Conservation (phyloP, 2,329 filamentous ascomycete species). For the Talaromyces albobiverticillius region DNA sequence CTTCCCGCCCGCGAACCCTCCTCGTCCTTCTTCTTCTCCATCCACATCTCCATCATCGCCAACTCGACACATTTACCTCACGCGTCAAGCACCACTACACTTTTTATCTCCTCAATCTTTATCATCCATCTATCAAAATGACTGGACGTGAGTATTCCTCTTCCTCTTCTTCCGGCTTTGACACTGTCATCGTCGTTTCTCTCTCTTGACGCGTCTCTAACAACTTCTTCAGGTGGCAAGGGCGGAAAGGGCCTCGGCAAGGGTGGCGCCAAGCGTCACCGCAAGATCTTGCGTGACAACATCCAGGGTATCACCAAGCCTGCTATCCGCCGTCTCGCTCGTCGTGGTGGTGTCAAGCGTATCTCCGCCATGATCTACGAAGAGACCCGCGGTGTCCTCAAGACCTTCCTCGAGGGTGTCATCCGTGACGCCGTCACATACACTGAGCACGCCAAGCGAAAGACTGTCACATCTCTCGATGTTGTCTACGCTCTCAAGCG, state of each 20-base stretch:
- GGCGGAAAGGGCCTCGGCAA: constrained; percentile 97
- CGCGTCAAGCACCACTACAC: constrained; percentile 19
- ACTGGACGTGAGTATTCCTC: constrained; percentile 54
- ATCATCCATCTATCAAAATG: constrained; percentile 49
- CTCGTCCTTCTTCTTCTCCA: constrained; percentile 21
- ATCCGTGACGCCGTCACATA: constrained; percentile 79
- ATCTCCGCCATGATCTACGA: constrained; percentile 94
- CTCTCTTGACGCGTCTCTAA: no score
- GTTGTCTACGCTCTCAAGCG: constrained; percentile 64
- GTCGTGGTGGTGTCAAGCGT: constrained; percentile 99
- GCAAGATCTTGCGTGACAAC: constrained; percentile 99
- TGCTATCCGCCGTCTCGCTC: constrained; percentile 95
- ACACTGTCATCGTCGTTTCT: no score
- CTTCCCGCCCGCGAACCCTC: constrained; percentile 25
- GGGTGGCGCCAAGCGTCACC: constrained; percentile 97
- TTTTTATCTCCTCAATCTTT: constrained; percentile 22
- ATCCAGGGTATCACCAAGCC: constrained; percentile 99
- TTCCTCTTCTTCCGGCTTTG: background rate
- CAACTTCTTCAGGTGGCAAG: constrained; percentile 68
- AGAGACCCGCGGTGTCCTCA: constrained; percentile 77
- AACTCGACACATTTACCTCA: constrained; percentile 18
- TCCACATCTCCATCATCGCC: constrained; percentile 12
- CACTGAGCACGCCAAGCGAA: constrained; percentile 78
- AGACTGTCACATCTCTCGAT: constrained; percentile 56
- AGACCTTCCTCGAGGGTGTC: constrained; percentile 79